Conservation (phyloP, 495 filamentous ascomycete genomes). For the Penicillium pancosmium region DNA sequence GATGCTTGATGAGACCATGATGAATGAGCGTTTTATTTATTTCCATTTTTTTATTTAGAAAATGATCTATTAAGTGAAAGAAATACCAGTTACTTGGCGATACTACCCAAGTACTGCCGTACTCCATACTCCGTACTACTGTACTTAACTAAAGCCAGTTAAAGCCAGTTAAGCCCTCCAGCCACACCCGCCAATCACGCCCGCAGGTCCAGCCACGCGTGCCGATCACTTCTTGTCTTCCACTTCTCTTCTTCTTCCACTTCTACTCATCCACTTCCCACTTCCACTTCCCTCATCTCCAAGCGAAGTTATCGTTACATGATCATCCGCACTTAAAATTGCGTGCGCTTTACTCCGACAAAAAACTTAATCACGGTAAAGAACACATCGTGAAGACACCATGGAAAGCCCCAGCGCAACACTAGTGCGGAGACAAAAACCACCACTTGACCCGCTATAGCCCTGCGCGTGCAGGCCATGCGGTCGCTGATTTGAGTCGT, state of each 20-base stretch:
- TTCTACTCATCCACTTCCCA: background rate
- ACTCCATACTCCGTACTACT: too few relatives aligned
- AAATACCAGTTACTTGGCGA: too few relatives aligned
- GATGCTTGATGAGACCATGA: constrained; percentile 22
- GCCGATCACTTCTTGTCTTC: background rate
- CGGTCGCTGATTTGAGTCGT: constrained; percentile 11
- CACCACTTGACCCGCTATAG: constrained; percentile 5
- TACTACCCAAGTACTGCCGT: background rate
- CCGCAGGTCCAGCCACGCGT: background rate
- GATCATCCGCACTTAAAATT: constrained; percentile 2
- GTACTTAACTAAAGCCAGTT: too few relatives aligned
- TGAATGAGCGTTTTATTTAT: constrained; percentile 1
- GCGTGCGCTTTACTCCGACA: background rate
- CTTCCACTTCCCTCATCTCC: background rate
- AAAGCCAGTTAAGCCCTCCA: too few relatives aligned
- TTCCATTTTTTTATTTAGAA: background rate
- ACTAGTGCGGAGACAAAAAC: background rate
- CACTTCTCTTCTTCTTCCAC: background rate
- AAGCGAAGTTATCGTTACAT: constrained; percentile 12
- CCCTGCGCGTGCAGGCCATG: constrained; percentile 7
- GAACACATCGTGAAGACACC: background rate
- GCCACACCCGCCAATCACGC: constrained; percentile 11
- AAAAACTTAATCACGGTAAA: constrained; percentile 5
- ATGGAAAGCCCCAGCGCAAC: background rate
- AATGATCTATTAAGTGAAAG: background rate